Evolutionary conservation across 371 early-diverging fungal genomes (phyloP), one percentile per base, ranked within the genome.

Genomic region (Scutellospora calospora): DNA sequence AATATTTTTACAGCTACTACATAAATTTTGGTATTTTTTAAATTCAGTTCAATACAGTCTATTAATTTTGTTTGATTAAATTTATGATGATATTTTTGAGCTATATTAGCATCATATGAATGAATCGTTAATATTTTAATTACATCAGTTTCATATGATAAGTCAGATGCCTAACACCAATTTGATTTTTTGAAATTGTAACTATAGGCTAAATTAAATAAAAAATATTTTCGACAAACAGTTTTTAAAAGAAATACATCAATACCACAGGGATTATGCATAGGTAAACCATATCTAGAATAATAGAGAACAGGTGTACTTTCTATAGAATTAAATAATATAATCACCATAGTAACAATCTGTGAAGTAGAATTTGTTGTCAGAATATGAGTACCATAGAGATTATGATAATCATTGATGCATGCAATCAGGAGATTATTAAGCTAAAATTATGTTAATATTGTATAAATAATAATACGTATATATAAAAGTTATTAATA

Each of bases 51-150:
- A 25, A 66, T 22, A 66, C 33, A 38, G 22, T 66, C 41, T 35
- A 66, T 22, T 20, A 66, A n/a, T 66, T 66, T 66, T 11, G 38
- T 66, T 66, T 66, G 8, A 41, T 18, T 66, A 41, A 66, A 66
- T 9, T 66, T 66, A 5, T 12, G 25, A 6, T 22, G n/a, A 41
- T 41, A 66, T n/a, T n/a, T 66, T 41, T 66, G 1, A 41, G 12
- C 18, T 22, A 41, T 20, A 41, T 66, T 22, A 18, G 41, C 25
- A 66, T 66, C 11, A 41, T 66, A 66, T 22, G 68, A 66, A 41
- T 66, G 68, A 35, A 66, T 22, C 41, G 38, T 41, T 22, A 66
- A 66, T 22, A 3, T 35, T 66, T 66, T 2, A 16, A 66, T 35
- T n/a, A 66, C 1, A 22, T 18, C n/a, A 9, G 68, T 22, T 11